phyloP scores from a whole-genome alignment of 2,329 filamentous ascomycete species.

The Aspergillus sp. region DNA sequence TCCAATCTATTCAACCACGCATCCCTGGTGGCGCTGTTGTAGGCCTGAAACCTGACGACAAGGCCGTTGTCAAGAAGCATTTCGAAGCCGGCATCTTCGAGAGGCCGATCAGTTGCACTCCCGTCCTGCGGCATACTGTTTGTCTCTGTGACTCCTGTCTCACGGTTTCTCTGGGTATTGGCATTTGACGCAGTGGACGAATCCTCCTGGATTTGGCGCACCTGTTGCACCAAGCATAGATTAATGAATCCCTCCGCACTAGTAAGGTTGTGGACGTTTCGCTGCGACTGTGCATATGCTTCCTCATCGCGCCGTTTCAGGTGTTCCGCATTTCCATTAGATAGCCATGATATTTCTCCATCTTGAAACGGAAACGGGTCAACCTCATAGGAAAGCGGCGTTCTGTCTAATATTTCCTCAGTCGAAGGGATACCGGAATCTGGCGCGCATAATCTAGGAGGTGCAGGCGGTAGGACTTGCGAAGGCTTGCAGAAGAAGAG shows the following conservation, averaged over 20 bases:
- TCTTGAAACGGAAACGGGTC: conserved; percentile 60
- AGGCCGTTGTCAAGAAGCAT: conserved; percentile 62
- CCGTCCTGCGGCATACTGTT: conserved; percentile 51
- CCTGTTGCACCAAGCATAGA: conserved; percentile 56
- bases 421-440: conserved; percentile 53
- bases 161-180: conserved; percentile 52
- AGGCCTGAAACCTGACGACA: conserved; percentile 61
- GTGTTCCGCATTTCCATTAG: conserved; percentile 46
- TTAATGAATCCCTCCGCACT: conserved; percentile 66
- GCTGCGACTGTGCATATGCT: conserved; percentile 58
- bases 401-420: conserved; percentile 55
- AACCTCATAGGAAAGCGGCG: conserved; percentile 62
- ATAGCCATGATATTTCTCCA: conserved; percentile 58
- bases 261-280: conserved; percentile 59
- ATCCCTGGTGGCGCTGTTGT: conserved; percentile 56
- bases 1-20: conserved; percentile 63
- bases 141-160: conserved; percentile 41
- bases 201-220: conserved; percentile 58
- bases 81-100: conserved; percentile 61
- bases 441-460: conserved; percentile 52
- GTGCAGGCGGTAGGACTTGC: conserved; percentile 59
- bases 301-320: conserved; percentile 56
- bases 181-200: conserved; percentile 54
- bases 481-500: conserved; percentile 63
- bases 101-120: conserved; percentile 53